phyloP scores from a whole-genome alignment of 768 basidiomycete genomes.

The Naganishia vishniacii region DNA sequence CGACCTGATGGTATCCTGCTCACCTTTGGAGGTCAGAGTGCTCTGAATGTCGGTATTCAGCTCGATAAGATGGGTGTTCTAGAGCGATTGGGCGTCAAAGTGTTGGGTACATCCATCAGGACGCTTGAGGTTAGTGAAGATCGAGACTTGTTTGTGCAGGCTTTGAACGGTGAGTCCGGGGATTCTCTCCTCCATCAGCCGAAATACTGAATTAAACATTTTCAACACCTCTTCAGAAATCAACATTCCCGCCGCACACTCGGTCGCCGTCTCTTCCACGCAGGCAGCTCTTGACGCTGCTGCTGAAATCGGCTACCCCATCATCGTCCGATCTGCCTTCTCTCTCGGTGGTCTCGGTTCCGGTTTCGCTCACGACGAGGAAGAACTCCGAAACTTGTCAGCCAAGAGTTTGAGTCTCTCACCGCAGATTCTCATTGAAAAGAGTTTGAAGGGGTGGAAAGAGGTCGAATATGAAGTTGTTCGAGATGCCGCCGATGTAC shows the following conservation, averaged over 20 bases:
- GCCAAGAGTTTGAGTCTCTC: slow-evolving; percentile 84
- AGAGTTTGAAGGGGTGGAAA: slow-evolving; percentile 99
- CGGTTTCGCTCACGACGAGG: slow-evolving; percentile 89
- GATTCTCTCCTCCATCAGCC: too few relatives aligned
- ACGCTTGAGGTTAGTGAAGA: slow-evolving; percentile 97
- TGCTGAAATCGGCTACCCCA: slow-evolving; percentile 86
- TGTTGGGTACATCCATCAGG: slow-evolving; percentile 88
- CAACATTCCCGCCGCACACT: slow-evolving; percentile 89
- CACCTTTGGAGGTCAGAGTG: slow-evolving; percentile 97
- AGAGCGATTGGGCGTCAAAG: slow-evolving; percentile 83
- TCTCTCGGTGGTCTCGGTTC: slow-evolving; percentile 97
- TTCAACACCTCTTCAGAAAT: slow-evolving; percentile 63
- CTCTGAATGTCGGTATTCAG: slow-evolving; percentile 93
- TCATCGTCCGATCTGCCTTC: slow-evolving; percentile 89
- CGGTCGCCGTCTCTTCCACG: slow-evolving; percentile 92
- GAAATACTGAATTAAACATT: too few relatives aligned
- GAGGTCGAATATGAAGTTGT: slow-evolving; percentile 99
- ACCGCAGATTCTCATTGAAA: slow-evolving; percentile 94
- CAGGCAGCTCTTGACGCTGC: slow-evolving; percentile 88
- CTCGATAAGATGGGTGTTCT: slow-evolving; percentile 94
- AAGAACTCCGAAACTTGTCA: slow-evolving; percentile 88
- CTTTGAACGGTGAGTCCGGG: slow-evolving; percentile 70
- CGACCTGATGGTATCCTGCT: slow-evolving; percentile 93
- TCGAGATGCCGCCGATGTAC: slow-evolving; percentile 89
- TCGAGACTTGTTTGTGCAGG: slow-evolving; percentile 89